A percentile compares a stretch with the other conserved stretches of the same genome.
phyloP scores from a whole-genome alignment of 2,329 filamentous ascomycete species.

The Lecanicillium sp. region DNA sequence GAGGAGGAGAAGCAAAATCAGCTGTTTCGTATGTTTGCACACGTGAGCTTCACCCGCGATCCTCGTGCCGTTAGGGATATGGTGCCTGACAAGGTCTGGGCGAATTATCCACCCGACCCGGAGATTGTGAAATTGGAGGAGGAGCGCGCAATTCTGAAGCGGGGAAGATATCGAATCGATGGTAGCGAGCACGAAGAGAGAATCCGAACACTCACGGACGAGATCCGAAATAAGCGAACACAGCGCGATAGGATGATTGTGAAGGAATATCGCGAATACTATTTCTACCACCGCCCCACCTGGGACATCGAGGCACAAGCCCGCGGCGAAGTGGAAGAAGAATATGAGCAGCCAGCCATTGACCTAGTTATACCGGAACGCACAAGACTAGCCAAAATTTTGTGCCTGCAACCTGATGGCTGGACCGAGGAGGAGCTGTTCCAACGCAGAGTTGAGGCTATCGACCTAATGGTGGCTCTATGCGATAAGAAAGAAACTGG shows the following conservation, averaged over 20 bases:
- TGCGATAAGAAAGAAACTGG: conserved; percentile 15
- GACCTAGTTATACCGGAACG: conserved; percentile 14
- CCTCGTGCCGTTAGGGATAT: background rate
- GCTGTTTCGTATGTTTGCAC: background rate
- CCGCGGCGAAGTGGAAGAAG: conserved; percentile 12
- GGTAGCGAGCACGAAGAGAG: conserved; percentile 14
- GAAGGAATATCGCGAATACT: conserved; percentile 17
- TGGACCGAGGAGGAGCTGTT: conserved; percentile 11
- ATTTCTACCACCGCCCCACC: conserved; percentile 17
- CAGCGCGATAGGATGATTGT: conserved; percentile 12
- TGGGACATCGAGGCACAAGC: conserved; percentile 20
- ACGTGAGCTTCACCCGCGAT: background rate
- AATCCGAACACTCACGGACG: conserved; percentile 15
- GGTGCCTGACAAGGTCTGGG: background rate
- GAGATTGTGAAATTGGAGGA: conserved; percentile 17
- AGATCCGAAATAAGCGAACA: conserved; percentile 15
- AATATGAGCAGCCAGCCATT: conserved; percentile 14
- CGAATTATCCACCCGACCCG: conserved; percentile 15
- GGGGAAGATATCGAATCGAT: conserved; percentile 16
- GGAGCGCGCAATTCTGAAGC: conserved; percentile 15
- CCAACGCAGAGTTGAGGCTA: conserved; percentile 10
- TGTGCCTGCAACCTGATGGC: conserved; percentile 11
- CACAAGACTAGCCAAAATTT: conserved; percentile 12
- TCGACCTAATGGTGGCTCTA: conserved; percentile 14
- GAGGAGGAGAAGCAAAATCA: background rate